phyloP scores from a whole-genome alignment of 805 yeast genomes.

The Barnettozyma vustinii region DNA sequence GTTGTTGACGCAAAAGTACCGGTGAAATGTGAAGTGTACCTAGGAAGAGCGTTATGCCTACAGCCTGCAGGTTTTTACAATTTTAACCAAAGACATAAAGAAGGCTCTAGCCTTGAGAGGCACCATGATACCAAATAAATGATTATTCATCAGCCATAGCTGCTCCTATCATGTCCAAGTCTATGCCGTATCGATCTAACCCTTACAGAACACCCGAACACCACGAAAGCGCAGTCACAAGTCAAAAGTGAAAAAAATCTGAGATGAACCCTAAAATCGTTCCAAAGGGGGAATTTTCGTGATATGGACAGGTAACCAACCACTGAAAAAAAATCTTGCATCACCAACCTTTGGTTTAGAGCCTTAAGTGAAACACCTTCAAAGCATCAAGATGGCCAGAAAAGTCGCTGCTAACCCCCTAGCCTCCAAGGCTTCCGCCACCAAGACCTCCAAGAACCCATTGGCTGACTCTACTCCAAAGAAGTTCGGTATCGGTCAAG shows the following conservation, averaged over 20 bases:
- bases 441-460: conserved; percentile 68
- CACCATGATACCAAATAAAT: no score
- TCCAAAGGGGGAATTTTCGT: conserved; percentile 1
- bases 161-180: no score
- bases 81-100: no score
- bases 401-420: conserved; percentile 99
- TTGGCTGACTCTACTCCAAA: conserved; percentile 85
- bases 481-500: conserved; percentile 96
- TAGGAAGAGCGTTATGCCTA: no score
- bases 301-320: background rate
- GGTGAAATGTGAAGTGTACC: no score
- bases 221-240: conserved; percentile 7
- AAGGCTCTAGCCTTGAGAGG: no score
- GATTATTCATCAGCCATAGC: no score
- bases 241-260: background rate
- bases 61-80: no score
- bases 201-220: background rate
- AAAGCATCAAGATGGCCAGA: conserved; percentile 28
- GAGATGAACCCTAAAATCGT: background rate
- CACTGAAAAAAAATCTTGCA: conserved; percentile 1
- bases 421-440: conserved; percentile 62
- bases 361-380: background rate
- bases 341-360: background rate
- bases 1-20: no score
- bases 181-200: no score